Evolutionary conservation across 1,139 yeast genomes (phyloP), one percentile per base, ranked within the genome.

Genomic region (Lodderomyces orthopsilosis): DNA sequence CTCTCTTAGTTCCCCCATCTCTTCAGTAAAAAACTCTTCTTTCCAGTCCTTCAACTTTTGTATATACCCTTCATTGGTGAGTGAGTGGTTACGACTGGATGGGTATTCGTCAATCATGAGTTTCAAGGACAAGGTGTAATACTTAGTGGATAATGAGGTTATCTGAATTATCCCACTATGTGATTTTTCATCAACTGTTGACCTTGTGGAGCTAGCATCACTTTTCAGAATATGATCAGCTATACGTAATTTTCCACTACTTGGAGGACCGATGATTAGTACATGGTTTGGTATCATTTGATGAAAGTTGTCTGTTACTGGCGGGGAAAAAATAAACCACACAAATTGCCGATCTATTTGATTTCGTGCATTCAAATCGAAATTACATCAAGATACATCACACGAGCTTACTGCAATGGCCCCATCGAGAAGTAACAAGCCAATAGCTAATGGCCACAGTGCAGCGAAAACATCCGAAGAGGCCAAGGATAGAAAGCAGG

Each of bases 91-190:
- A 37, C 63, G 43, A 9, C 46, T 35, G 14, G 63, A 65, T 0
- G 73, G 70, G 43, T 52, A 70, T 49, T 72, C 77, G 44, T 73
- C 78, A 1, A 73, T 55, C 40, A 73, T 51, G 12, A 72, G 46
- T 39, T 61, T 68, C 36, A 70, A 49, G 3, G 14, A 3, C 12
- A 38, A 6, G 14, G 61, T 50, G 46, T 62, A 70, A 55, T 73
- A 73, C 42, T 66, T 68, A 5, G 74, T 70, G 23, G 46, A 40
- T 6, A 71, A 40, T 4, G 50, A 43, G 5, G 63, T 55, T 41
- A 59, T 61, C 26, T 65, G 49, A n/a, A 67, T 66, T 8, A 68
- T 45, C 3, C 77, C 77, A 48, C 73, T 61, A 46, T 72, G 77
- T 1, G 67, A 50, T 0, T 52, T 49, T 2, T 44, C 44, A 2